Base-by-base conservation (phyloP, 164 flowering plant species). In the Stephania cephalantha region DNA sequence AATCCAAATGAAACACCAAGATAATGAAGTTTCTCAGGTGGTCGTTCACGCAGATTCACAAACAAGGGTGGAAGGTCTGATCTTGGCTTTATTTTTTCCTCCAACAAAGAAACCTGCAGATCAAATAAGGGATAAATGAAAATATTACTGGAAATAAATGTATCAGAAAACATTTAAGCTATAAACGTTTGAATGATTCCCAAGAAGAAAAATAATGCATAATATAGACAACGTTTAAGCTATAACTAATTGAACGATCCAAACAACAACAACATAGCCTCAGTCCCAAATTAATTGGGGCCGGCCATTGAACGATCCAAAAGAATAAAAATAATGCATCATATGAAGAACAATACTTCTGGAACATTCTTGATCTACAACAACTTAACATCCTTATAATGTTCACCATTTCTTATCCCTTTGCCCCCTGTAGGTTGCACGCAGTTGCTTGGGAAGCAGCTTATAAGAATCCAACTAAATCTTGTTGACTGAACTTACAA, bases 1-100 rank as follows among this genome's bases (percentile, higher is more conserved):
- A 96, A 89, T 70, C 99, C 99, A 85, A 94, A 96, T 22, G 99
- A 96, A 72, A 94, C 99, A 81, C 97, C 97, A 82, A 96, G 64
- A 66, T 90, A 96, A 78, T 96, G 97, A 69, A 96, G 97, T 80
- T 85, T 92, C 76, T 96, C 99, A 29, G 98, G 94, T 52, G 75
- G 83, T 25, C 99, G 81, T 78, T 96, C 98, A 76, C 82, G 87
- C 77, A 94, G 94, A 86, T 86, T 92, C 65, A 87, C 96, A 45
- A 96, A 87, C 79, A 96, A 82, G 76, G 83, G 97, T 22, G 99
- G 99, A 68, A 96, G 97, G 70, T 92, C 78, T 30, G 84, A 70
- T 80, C 91, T 86, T 7, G 98, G 98, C 77, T 89, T 87, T 73
- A 94, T 81, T 74, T 79, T 90, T 82, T 94, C 99, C 81, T 96